Evolutionary conservation across 164 flowering plant species (phyloP).

Genomic region (Brasenia schreberi): DNA sequence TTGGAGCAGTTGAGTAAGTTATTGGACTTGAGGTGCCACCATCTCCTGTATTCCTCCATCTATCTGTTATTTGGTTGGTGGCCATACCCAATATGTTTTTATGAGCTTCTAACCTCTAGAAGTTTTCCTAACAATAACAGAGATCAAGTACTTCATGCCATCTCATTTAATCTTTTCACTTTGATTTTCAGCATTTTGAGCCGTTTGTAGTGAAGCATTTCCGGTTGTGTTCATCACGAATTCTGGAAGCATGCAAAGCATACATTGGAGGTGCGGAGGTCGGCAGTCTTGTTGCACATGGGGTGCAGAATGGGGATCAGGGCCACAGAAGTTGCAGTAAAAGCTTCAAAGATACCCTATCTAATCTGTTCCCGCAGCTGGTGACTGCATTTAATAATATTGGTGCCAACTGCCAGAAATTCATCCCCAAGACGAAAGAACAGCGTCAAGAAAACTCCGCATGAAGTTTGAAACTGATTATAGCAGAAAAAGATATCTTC

Average conservation of each 20-base stretch:
- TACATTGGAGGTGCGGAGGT: constrained; percentile 66
- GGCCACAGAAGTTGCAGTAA: constrained; percentile 32
- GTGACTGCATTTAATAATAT: constrained; percentile 38
- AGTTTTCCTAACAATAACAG: neutral
- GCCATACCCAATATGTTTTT: no score
- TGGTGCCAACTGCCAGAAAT: constrained; percentile 15
- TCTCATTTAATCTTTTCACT: neutral
- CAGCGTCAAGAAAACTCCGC: neutral
- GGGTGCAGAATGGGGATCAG: constrained; percentile 39
- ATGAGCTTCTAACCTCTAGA: neutral
- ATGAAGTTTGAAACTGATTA: neutral
- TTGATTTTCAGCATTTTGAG: constrained; percentile 58
- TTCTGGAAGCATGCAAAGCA: constrained; percentile 63
- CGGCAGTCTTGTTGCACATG: constrained; percentile 43
- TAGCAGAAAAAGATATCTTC: neutral
- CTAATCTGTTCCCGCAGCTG: constrained; percentile 21
- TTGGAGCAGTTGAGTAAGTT: no score
- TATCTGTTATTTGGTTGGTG: no score
- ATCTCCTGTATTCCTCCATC: no score
- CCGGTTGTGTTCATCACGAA: constrained; percentile 30
- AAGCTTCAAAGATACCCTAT: constrained; percentile 24
- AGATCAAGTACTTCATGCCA: neutral
- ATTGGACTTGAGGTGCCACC: no score
- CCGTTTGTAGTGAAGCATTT: constrained; percentile 60
- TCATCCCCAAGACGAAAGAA: neutral